Percentiles rank a stretch among this genome's conserved stretches.
Conservation (phyloP, 495 filamentous ascomycete genomes). For the Saxispiralis lemnorum region DNA sequence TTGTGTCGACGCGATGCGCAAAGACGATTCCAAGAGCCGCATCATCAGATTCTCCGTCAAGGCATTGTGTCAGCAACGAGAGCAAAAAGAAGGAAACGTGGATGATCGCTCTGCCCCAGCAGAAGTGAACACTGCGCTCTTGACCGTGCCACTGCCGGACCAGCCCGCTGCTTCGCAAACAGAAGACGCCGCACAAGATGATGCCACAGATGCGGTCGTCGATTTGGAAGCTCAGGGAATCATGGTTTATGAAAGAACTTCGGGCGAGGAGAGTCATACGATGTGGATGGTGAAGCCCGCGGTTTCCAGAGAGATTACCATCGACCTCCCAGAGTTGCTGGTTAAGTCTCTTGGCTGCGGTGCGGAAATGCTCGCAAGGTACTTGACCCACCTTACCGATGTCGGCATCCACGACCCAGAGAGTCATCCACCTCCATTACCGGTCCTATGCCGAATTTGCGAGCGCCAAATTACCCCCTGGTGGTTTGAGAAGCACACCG, state of each 20-base stretch:
- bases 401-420: slow-evolving; percentile 63
- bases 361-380: slow-evolving; percentile 83
- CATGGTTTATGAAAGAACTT: slow-evolving; percentile 83
- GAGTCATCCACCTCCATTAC: slow-evolving; percentile 68
- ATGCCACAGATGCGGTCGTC: slow-evolving; percentile 36
- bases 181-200: slow-evolving; percentile 1
- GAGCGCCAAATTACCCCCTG: slow-evolving; percentile 95
- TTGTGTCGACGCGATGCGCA: slow-evolving; percentile 70
- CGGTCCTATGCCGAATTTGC: slow-evolving; percentile 89
- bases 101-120: too few species aligned
- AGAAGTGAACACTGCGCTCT: too few species aligned
- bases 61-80: slow-evolving; percentile 36
- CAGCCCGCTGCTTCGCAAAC: too few species aligned
- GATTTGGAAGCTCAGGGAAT: slow-evolving; percentile 91
- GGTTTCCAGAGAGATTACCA: slow-evolving; percentile 74
- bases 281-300: slow-evolving; percentile 99
- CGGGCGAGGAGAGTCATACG: slow-evolving; percentile 77
- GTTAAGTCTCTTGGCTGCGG: slow-evolving; percentile 89
- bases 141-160: too few species aligned
- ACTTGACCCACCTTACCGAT: slow-evolving; percentile 78
- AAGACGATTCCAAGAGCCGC: slow-evolving; percentile 81
- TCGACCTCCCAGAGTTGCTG: slow-evolving; percentile 77
- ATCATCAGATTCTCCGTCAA: slow-evolving; percentile 76
- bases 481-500: slow-evolving; percentile 99
- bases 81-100: slow-evolving; percentile 7